Evolutionary conservation across 306 rosid genomes (phyloP), one percentile per base, ranked within the genome.

Genomic region (Malus sieversii): DNA sequence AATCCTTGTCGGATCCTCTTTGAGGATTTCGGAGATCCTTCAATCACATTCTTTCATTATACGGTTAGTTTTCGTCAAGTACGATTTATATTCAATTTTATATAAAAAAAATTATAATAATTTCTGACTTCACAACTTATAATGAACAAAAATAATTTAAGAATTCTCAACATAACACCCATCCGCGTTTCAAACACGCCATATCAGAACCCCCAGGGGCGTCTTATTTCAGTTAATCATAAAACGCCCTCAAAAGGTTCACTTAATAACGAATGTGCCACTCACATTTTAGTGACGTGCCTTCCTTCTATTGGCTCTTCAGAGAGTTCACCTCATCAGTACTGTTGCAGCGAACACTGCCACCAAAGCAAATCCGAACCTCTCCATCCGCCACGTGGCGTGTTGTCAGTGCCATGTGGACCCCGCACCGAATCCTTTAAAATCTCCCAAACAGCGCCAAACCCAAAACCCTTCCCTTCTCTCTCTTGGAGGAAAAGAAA

Each of bases 351-450:
- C 27, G 10, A 61, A 19, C 22, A 63, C 68, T 16, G 42, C 68
- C 68, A 30, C 5, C 42, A 25, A 30, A 30, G 68, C 38, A 30
- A 63, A 63, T 63, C 2, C 3, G n/a, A n/a, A 27, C 5, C 10
- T 22, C 68, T 63, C n/a, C 33, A 5, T 7, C 22, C 53, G 53
- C 25, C 38, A 29, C 60, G 13, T 78, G 81, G 30, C 30, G 32
- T 4, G 1, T 11, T 23, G 20, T 6, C 42, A 18, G 14, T 19
- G 61, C 22, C 66, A 46, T 14, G 75, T 72, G 78, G 85, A 48
- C 33, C 81, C 81, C 81, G 74, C 75, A 72, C 81, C 81, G 70
- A 77, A 74, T 68, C 79, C 85, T 78, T 74, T 68, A 82, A 74
- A 82, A 62, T 53, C 64, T 63, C 52, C 32, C 22, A 3, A 55